Evolutionary conservation across 1,139 yeast species (phyloP).

Genomic region (Entelexis paramagnoliae): DNA sequence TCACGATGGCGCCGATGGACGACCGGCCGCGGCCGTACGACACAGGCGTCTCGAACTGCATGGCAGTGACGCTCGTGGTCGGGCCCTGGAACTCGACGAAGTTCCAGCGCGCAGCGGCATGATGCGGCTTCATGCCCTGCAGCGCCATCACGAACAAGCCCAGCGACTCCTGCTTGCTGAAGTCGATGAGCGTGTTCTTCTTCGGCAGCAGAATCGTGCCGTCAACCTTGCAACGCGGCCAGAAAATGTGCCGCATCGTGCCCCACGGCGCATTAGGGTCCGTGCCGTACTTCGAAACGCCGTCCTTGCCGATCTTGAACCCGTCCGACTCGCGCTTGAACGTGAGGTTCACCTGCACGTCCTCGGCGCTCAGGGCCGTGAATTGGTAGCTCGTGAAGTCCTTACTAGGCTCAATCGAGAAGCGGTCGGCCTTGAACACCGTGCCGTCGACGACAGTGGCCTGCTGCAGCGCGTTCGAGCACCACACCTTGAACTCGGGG

Average conservation of each 20-base stretch:
- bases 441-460: slow-evolving; percentile 27
- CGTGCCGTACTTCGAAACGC: slow-evolving; percentile 68
- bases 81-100: slow-evolving; percentile 81
- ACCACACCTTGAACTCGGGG: slow-evolving; percentile 57
- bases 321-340: slow-evolving; percentile 63
- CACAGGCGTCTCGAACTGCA: slow-evolving; percentile 93
- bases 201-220: slow-evolving; percentile 47
- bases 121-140: slow-evolving; percentile 99
- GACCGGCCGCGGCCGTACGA: slow-evolving; percentile 79
- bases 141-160: slow-evolving; percentile 95
- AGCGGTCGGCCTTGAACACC: slow-evolving; percentile 58
- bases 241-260: slow-evolving; percentile 84
- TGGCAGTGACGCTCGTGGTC: slow-evolving; percentile 61
- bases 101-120: slow-evolving; percentile 96
- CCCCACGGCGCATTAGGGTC: slow-evolving; percentile 89
- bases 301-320: slow-evolving; percentile 82
- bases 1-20: slow-evolving; percentile 62
- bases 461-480: slow-evolving; percentile 78
- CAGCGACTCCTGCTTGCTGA: slow-evolving; percentile 40
- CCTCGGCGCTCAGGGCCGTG: slow-evolving; percentile 55
- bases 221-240: slow-evolving; percentile 73
- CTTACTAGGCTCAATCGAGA: slow-evolving; percentile 52
- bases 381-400: slow-evolving; percentile 49
- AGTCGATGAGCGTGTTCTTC: slow-evolving; percentile 25
- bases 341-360: slow-evolving; percentile 61